Evolutionary conservation across 2,329 filamentous ascomycete genomes (phyloP), one percentile per base, ranked within the genome.

Genomic region (Diaporthe ampelina): DNA sequence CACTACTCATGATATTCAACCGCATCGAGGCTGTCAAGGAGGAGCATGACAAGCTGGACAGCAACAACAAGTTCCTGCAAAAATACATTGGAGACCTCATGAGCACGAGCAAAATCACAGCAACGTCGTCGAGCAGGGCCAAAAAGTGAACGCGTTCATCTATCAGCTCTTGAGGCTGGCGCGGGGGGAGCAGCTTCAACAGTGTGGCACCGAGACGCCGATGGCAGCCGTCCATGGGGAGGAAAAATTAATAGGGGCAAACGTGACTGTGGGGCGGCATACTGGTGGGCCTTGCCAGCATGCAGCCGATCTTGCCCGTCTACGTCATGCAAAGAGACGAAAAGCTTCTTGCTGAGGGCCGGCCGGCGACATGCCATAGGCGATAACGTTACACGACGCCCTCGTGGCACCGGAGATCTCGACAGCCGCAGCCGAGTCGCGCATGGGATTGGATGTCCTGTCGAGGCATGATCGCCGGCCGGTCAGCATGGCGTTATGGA

Each of bases 21-120:
- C 94, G 95, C 69, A 97, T 98, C 82, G 97, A 99, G 81, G 94
- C 94, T 40, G 95, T 98, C 77, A 94, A 95, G 83, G 93, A 94
- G 79, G 96, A 98, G 81, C 95, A 99, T 81, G 95, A 98, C 85
- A 98, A 98, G 84, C 91, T 99, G 72, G 95, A 98, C 84, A 97
- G 90, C 83, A 95, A 98, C 83, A 99, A 99, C 88, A 96, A 95
- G 80, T 98, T 98, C 81, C 86, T 99, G 63, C 96, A 98, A 84
- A 98, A 98, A 83, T 98, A 98, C 82, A 98, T 98, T 80, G 96
- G 96, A 77, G 96, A 98, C 81, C 88, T 98, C 72, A 98, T 98
- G 91, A 94, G 94, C 78, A 93, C 92, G n/a, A 92, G 90, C 82
- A 93, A 93, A 81, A 93, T 94, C 78, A 93, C 91, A 0, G 88